phyloP scores from a whole-genome alignment of 2,329 filamentous ascomycete genomes.

The Aspergillus ochraceus region DNA sequence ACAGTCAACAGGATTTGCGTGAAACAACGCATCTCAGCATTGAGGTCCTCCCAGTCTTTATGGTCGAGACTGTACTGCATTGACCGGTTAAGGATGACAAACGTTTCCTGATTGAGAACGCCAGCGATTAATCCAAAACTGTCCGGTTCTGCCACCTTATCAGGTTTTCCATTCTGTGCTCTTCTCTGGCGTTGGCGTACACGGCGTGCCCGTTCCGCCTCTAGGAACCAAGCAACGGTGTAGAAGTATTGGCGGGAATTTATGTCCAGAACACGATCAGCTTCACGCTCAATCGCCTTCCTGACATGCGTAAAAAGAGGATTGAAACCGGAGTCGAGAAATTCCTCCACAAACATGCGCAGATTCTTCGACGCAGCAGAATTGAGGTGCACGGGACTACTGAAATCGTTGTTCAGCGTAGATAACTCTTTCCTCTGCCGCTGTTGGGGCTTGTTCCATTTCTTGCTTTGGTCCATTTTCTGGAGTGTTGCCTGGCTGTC shows the following conservation, averaged over 20 bases:
- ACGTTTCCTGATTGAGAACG: conserved; percentile 92
- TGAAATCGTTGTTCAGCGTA: conserved; percentile 68
- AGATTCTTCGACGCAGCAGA: conserved; percentile 73
- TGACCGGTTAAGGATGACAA: conserved; percentile 79
- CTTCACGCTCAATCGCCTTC: conserved; percentile 87
- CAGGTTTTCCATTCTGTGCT: conserved; percentile 48
- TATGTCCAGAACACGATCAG: conserved; percentile 72
- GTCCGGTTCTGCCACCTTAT: conserved; percentile 63
- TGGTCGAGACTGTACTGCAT: conserved; percentile 78
- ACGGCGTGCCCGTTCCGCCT: conserved; percentile 76
- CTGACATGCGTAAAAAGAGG: conserved; percentile 82
- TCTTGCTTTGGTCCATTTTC: conserved; percentile 90
- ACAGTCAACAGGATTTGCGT: conserved; percentile 91
- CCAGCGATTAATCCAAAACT: conserved; percentile 84
- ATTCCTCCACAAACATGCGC: conserved; percentile 82
- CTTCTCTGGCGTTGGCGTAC: conserved; percentile 56
- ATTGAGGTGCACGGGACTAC: conserved; percentile 69
- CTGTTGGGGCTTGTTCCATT: conserved; percentile 77
- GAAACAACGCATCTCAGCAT: conserved; percentile 88
- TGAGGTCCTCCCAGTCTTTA: conserved; percentile 84
- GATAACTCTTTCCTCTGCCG: conserved; percentile 62
- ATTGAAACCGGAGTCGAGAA: conserved; percentile 94
- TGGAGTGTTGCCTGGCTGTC: conserved; percentile 71
- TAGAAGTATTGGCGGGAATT: conserved; percentile 90
- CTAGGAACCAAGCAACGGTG: conserved; percentile 86